Evolutionary conservation across 1,139 yeast genomes (phyloP), one percentile per base, ranked within the genome.

Genomic region (Kodamaea arcana): DNA sequence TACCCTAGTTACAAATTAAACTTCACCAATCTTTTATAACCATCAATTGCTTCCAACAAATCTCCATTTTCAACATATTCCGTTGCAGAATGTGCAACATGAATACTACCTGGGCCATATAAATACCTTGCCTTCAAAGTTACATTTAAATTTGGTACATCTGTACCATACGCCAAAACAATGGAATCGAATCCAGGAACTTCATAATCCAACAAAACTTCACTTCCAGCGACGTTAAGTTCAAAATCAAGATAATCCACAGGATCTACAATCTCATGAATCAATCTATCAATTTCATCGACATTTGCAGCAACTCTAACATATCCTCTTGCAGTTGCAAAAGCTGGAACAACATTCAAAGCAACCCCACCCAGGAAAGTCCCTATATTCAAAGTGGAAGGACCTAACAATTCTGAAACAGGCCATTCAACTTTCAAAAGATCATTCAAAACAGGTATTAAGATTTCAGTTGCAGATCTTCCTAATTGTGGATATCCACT

Each of bases 401-500:
- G 22, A 18, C 22, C 22, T 18, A 18, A 18, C 13, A 73, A 48
- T 5, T 72, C 74, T 24, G 78, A 70, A 1, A 40, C 45, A 9
- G 87, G 86, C 48, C 69, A 69, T 15, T 69, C 60, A 33, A 67
- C 47, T 3, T 45, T 35, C 23, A 60, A 47, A 21, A 65, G 47
- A 4, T 57, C 45, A 38, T 51, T 45, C 52, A 80, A 62, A 2
- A 75, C 65, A 18, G 22, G 75, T 31, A 81, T 58, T 31, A 82
- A 51, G 36, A 72, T 74, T 35, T 74, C 77, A 32, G 75, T 71
- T 3, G 88, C 85, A 34, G 22, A 18, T 34, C 78, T 57, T 2
- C 88, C 88, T 27, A 79, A 61, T 32, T 80, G 74, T 3, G 90
- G 90, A 52, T 80, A 80, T 1, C 87, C 87, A 4, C 83, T 75